A percentile compares a stretch with the other conserved stretches of the same genome.
Conservation (phyloP, 225 moss, liverwort and hornwort genomes). For the Sphagnum tenellum region DNA sequence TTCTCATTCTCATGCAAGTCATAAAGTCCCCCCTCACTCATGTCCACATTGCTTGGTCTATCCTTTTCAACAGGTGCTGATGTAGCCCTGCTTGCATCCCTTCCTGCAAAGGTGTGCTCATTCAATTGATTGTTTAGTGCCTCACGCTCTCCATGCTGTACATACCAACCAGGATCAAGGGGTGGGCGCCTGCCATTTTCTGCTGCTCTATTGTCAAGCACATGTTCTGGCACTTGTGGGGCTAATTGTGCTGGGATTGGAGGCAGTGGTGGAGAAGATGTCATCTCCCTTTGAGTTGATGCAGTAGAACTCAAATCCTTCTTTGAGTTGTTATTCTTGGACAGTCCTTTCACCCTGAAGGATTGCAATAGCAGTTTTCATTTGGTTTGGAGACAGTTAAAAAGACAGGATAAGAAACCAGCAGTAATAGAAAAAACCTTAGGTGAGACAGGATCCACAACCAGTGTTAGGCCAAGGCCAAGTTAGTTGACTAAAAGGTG, state of each 20-base stretch:
- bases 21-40: slow-evolving; percentile 33
- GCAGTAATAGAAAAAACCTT: neutral
- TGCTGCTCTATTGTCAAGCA: slow-evolving; percentile 34
- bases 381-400: neutral
- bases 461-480: neutral
- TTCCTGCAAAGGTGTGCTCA: slow-evolving; percentile 59
- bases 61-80: slow-evolving; percentile 57
- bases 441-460: neutral
- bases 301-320: slow-evolving; percentile 37
- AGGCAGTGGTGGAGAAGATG: slow-evolving; percentile 62
- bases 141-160: slow-evolving; percentile 52
- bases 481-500: neutral
- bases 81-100: slow-evolving; percentile 59
- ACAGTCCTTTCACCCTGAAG: slow-evolving; percentile 89
- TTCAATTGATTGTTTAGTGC: slow-evolving; percentile 30
- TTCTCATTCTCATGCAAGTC: slow-evolving; percentile 36
- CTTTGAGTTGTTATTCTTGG: slow-evolving; percentile 79
- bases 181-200: slow-evolving; percentile 56
- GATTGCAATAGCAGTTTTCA: neutral
- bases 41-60: slow-evolving; percentile 46
- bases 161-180: slow-evolving; percentile 48
- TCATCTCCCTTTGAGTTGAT: slow-evolving; percentile 63
- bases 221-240: slow-evolving; percentile 39
- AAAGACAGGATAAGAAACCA: slow-evolving; percentile 1
- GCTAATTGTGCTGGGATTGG: slow-evolving; percentile 45